Conservation (phyloP, 331 rosid genomes). For the Stylosanthes scabra region DNA sequence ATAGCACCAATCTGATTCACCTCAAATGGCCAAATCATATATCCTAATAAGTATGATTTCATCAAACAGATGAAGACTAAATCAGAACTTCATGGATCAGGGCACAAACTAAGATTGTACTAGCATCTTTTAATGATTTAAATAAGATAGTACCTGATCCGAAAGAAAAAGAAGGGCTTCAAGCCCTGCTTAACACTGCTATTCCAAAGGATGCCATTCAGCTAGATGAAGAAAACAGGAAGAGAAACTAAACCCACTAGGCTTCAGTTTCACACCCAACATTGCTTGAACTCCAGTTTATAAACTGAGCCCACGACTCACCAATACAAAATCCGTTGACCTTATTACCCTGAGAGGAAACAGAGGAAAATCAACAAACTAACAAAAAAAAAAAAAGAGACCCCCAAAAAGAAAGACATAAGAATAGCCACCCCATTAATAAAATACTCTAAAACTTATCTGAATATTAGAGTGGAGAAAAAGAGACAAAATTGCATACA, state of each 20-base stretch:
- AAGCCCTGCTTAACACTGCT: constrained; percentile 62
- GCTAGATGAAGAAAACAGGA: constrained; percentile 75
- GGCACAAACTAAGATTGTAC: no score
- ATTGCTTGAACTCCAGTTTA: constrained; percentile 73
- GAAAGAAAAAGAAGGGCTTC: constrained; percentile 61
- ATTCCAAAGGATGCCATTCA: constrained; percentile 97
- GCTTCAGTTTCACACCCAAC: constrained; percentile 76
- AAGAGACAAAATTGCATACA: constrained; percentile 37
- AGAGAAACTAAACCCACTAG: constrained; percentile 50
- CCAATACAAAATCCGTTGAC: constrained; percentile 72
- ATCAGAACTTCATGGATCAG: constrained; percentile 10
- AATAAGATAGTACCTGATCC: constrained; percentile 53
- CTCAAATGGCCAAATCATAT: constrained; percentile 40
- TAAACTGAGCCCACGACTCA: constrained; percentile 59
- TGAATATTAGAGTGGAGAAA: neutral
- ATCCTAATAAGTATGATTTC: constrained; percentile 40
- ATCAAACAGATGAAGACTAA: constrained; percentile 22
- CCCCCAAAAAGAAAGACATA: neutral
- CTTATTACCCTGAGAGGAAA: constrained; percentile 50
- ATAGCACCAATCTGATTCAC: constrained; percentile 34
- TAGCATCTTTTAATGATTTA: neutral
- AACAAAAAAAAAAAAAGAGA: neutral
- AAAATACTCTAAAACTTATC: constrained; percentile 1
- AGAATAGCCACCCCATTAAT: constrained; percentile 18
- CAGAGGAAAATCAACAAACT: constrained; percentile 9